Evolutionary conservation across 139 green algal species (phyloP).

Genomic region (Diplosphaera chodatii): DNA sequence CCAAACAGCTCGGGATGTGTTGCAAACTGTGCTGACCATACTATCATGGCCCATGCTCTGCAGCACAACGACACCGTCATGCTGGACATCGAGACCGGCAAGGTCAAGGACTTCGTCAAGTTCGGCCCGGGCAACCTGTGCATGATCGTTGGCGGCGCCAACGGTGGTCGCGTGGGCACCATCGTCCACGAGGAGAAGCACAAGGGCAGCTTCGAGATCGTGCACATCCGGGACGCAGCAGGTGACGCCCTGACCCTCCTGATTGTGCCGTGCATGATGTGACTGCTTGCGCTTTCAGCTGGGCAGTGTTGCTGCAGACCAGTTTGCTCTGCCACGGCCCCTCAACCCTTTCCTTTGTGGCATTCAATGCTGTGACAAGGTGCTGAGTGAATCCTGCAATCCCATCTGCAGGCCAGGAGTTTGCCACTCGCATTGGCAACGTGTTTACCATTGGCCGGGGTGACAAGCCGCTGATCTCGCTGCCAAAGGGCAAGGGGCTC

Average conservation of each 20-base stretch:
- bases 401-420: slow-evolving; percentile 65
- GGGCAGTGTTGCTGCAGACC: no score
- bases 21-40: neutral
- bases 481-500: slow-evolving; percentile 99
- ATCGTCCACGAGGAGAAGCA: slow-evolving; percentile 95
- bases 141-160: slow-evolving; percentile 90
- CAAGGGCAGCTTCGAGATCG: slow-evolving; percentile 90
- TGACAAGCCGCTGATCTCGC: slow-evolving; percentile 88
- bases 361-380: no score
- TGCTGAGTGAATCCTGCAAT: no score
- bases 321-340: no score
- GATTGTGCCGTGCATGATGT: no score
- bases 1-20: neutral
- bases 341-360: no score
- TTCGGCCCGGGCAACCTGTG: slow-evolving; percentile 94
- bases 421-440: slow-evolving; percentile 91
- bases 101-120: slow-evolving; percentile 94
- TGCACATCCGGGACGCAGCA: slow-evolving; percentile 91
- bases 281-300: no score
- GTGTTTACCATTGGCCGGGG: slow-evolving; percentile 98
- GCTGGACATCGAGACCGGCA: slow-evolving; percentile 94
- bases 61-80: slow-evolving; percentile 95
- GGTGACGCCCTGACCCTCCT: neutral
- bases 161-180: slow-evolving; percentile 88
- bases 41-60: neutral